These are phyloP conservation scores for Penicillium glabrum DNA, from an alignment of 2,329 filamentous ascomycete genomes.

Conservation along the genomic window DNA sequence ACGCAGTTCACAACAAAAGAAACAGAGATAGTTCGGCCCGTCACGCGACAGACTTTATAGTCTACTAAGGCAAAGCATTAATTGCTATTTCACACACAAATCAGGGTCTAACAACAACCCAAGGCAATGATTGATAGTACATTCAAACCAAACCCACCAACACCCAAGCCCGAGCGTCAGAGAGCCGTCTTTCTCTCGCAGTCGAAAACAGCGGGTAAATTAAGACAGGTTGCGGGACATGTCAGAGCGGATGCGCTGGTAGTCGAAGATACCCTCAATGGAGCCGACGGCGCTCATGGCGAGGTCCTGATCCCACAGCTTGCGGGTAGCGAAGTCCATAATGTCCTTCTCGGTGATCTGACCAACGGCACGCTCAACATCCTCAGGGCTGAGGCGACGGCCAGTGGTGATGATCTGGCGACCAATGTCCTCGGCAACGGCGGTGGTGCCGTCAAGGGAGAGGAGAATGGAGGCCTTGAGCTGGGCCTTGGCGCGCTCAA, in stretches of 20 bases:
- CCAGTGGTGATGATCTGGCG: constrained; percentile 98
- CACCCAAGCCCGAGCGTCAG: constrained; percentile 7
- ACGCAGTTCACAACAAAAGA: constrained; percentile 3
- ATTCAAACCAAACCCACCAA: constrained; percentile 26
- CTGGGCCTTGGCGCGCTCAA: constrained; percentile 98
- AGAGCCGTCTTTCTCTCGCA: constrained; percentile 23
- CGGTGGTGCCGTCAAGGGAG: constrained; percentile 94
- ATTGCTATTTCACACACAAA: constrained; percentile 32
- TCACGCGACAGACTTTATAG: constrained; percentile 27
- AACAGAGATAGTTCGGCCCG: constrained; percentile 26
- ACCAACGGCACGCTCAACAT: constrained; percentile 91
- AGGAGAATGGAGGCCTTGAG: constrained; percentile 98
- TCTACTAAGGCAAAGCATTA: constrained; percentile 32
- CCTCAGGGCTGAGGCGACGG: constrained; percentile 82
- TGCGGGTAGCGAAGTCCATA: constrained; percentile 92
- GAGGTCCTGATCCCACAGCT: constrained; percentile 96
- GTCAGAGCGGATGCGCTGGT: constrained; percentile 64
- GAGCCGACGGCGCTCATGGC: constrained; percentile 89
- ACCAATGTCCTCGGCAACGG: constrained; percentile 96
- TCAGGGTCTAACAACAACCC: constrained; percentile 27
- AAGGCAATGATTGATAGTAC: constrained; percentile 32
- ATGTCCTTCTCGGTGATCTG: constrained; percentile 92
- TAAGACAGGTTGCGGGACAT: constrained; percentile 71
- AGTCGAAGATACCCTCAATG: constrained; percentile 74
- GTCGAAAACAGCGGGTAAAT: constrained; percentile 11